Evolutionary conservation across 225 moss, liverwort and hornwort genomes (phyloP), one percentile per base, ranked within the genome.

Genomic region (Bryum argenteum): DNA sequence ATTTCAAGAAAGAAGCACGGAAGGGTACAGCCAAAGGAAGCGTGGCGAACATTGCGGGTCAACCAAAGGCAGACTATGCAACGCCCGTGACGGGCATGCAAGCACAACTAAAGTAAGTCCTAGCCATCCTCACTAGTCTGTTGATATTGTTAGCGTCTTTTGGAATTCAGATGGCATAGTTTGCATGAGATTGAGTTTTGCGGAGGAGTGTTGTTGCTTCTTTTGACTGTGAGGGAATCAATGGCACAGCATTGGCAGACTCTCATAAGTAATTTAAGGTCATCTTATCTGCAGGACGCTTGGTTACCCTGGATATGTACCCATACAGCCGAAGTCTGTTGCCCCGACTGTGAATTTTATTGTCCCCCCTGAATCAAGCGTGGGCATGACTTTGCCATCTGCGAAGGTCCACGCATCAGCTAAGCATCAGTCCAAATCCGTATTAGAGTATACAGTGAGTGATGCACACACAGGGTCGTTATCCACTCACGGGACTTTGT

Each of bases 1-100:
- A 85, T 73, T 82, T 79, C 24, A 85, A 85, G 79, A 81, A 82
- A 56, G 85, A 85, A 73, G 85, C 85, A 55, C 78, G 85, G 41
- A 85, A 85, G 76, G 81, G 81, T 57, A 39, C 75, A 58, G 65
- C 61, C 44, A 84, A 81, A 76, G 81, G 72, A 54, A 69, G 10
- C 57, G 8, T 68, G 18, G 40, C 28, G 39, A 66, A 39, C 41
- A 66, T 10, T 53, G 19, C 70, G 44, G 70, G n/a, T 81, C 79
- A 79, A 61, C 54, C 66, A 54, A 76, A 69, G 72, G 50, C 69
- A 43, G 66, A 70, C 11, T 26, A 62, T 60, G 56, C n/a, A 57
- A 61, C 67, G 61, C 42, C 79, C 19, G 3, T 52, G 55, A 47
- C 70, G 45, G 52, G 48, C 60, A 63, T 26, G 21, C 75, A 70